Conservation (phyloP, 371 early-diverging fungal species). For the Chytridiales sp. region DNA sequence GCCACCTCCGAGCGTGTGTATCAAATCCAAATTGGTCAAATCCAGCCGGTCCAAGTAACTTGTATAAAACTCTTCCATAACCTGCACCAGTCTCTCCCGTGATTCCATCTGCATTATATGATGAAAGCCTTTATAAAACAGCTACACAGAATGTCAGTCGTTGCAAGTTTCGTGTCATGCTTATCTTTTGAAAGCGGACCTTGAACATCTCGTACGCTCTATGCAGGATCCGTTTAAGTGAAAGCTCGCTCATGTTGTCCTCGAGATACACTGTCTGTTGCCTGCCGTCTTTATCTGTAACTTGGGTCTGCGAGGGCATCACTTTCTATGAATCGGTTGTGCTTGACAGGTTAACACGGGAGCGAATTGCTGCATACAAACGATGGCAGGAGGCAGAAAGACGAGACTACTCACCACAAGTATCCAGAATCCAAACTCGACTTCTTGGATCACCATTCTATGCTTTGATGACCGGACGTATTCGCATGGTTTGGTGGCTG, state of each 20-base stretch:
- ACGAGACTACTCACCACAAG: slow-evolving; percentile 48
- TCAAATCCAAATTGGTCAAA: slow-evolving; percentile 20
- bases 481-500: slow-evolving; percentile 60
- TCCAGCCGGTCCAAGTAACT: slow-evolving; percentile 25
- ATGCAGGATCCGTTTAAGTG: slow-evolving; percentile 51
- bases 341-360: neutral
- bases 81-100: too few relatives aligned
- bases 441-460: slow-evolving; percentile 64
- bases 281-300: slow-evolving; percentile 59
- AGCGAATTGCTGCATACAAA: neutral
- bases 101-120: too few relatives aligned
- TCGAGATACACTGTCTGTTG: slow-evolving; percentile 63
- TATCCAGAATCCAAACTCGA: slow-evolving; percentile 76
- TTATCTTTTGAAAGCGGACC: too few relatives aligned
- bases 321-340: slow-evolving; percentile 48
- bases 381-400: neutral
- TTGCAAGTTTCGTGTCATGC: too few relatives aligned
- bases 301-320: slow-evolving; percentile 54
- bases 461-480: slow-evolving; percentile 73
- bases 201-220: slow-evolving; percentile 66
- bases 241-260: slow-evolving; percentile 58
- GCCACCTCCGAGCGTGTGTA: slow-evolving; percentile 6
- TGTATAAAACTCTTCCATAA: slow-evolving; percentile 31
- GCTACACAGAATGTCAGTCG: too few relatives aligned
- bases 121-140: too few relatives aligned